These are phyloP conservation scores for Aegilops sharonensis DNA, from an alignment of 176 grass and related monocot genomes.

Conservation along the genomic window DNA sequence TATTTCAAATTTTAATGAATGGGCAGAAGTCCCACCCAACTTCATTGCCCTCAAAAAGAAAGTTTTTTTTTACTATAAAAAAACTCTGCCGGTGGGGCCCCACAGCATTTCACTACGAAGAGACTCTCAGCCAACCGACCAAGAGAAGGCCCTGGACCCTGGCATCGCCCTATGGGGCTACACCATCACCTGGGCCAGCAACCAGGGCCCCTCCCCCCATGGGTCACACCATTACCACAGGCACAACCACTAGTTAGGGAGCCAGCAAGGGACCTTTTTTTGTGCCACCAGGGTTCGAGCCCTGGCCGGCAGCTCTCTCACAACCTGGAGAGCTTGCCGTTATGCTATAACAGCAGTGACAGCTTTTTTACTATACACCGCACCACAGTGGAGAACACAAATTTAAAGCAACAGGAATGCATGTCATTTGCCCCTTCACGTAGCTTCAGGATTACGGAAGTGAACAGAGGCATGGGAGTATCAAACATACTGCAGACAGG, in stretches of 20 bases:
- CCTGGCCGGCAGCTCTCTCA: neutral
- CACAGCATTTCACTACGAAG: neutral
- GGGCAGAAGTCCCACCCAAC: neutral
- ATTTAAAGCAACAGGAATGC: neutral
- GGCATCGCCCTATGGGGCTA: too few species aligned
- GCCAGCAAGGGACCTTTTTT: neutral
- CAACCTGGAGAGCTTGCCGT: neutral
- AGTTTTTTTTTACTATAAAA: neutral
- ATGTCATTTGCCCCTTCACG: neutral
- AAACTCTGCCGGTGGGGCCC: rapidly evolving
- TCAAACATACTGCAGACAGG: neutral
- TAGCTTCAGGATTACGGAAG: neutral
- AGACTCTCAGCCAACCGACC: neutral
- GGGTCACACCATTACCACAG: too few species aligned
- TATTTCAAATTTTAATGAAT: neutral
- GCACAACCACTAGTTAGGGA: neutral
- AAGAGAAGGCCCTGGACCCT: neutral
- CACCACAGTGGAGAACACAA: neutral
- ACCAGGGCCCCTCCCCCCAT: neutral
- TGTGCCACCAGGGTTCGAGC: neutral
- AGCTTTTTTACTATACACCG: neutral
- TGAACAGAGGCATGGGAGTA: neutral
- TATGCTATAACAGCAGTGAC: neutral
- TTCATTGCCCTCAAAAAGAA: neutral
- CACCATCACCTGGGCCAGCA: neutral